Conservation (phyloP, 1,284 basidiomycete species). For the Ustilago sp. region DNA sequence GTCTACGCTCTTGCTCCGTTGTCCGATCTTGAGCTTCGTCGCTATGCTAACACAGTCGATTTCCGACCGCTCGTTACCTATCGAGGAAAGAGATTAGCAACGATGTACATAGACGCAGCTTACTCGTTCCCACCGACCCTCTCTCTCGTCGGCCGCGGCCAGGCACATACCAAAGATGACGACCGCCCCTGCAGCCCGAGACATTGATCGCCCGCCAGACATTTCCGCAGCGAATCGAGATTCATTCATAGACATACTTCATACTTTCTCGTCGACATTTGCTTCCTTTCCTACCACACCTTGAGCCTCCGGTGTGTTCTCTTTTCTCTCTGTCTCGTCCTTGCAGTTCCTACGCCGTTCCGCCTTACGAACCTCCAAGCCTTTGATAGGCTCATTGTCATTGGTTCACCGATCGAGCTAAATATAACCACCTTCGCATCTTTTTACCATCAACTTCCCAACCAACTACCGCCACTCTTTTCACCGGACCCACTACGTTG, state of each 20-base stretch:
- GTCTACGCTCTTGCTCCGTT: background rate
- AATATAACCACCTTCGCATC: background rate
- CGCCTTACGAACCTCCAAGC: background rate
- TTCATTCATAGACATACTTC: background rate
- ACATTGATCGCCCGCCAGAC: background rate
- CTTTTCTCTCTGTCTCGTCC: background rate
- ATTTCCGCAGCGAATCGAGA: background rate
- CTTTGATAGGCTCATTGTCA: slow-evolving; percentile 28
- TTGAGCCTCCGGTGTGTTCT: background rate
- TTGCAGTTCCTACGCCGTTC: background rate
- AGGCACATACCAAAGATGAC: background rate
- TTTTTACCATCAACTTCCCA: background rate
- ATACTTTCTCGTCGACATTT: background rate
- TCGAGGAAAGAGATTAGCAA: background rate
- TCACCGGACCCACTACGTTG: background rate
- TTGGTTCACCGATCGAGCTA: slow-evolving; percentile 21
- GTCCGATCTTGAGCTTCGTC: background rate
- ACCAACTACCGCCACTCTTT: background rate
- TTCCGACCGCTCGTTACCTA: background rate
- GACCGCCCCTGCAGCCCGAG: background rate
- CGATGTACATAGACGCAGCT: background rate
- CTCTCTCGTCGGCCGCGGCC: background rate
- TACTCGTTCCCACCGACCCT: background rate
- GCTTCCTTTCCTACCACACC: background rate
- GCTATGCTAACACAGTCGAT: background rate